These are phyloP conservation scores for Metarhizium humberi DNA, from an alignment of 2,329 filamentous ascomycete genomes.

Conservation along the genomic window DNA sequence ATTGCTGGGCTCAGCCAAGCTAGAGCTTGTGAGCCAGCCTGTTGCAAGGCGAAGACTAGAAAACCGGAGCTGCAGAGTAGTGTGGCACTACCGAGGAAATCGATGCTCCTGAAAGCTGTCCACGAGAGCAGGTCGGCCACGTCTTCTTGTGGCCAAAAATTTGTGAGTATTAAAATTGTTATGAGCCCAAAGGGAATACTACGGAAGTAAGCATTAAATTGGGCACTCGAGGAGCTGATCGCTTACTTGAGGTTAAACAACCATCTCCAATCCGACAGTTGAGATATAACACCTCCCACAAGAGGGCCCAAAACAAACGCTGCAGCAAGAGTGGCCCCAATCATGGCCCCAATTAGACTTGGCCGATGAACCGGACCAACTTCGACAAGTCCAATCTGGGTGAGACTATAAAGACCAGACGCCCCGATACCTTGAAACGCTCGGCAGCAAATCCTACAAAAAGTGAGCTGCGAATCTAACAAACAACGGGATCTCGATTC, in stretches of 20 bases:
- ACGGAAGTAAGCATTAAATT: slow-evolving; percentile 7
- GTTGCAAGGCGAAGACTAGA: slow-evolving; percentile 46
- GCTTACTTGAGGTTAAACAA: slow-evolving; percentile 54
- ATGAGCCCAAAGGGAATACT: slow-evolving; percentile 41
- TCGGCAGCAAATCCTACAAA: slow-evolving; percentile 43
- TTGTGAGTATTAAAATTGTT: slow-evolving; percentile 36
- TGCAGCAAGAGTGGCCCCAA: slow-evolving; percentile 46
- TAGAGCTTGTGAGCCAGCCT: slow-evolving; percentile 43
- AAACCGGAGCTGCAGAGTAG: slow-evolving; percentile 43
- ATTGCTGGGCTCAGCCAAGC: slow-evolving; percentile 44
- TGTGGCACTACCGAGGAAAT: slow-evolving; percentile 41
- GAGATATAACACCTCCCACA: slow-evolving; percentile 45
- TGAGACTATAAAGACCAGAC: slow-evolving; percentile 51
- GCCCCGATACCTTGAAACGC: slow-evolving; percentile 52
- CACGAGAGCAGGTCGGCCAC: slow-evolving; percentile 27
- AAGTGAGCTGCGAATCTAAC: slow-evolving; percentile 9
- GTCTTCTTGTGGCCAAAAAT: slow-evolving; percentile 33
- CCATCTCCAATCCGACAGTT: slow-evolving; percentile 46
- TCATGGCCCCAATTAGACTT: slow-evolving; percentile 43
- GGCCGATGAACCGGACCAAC: slow-evolving; percentile 44
- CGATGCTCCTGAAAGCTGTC: slow-evolving; percentile 36
- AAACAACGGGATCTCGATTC: slow-evolving; percentile 9
- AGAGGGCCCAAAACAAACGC: slow-evolving; percentile 51
- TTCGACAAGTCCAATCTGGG: slow-evolving; percentile 48
- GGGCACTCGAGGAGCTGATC: background rate